phyloP scores from a whole-genome alignment of 2,329 filamentous ascomycete genomes.

The Phialocephala sp. region DNA sequence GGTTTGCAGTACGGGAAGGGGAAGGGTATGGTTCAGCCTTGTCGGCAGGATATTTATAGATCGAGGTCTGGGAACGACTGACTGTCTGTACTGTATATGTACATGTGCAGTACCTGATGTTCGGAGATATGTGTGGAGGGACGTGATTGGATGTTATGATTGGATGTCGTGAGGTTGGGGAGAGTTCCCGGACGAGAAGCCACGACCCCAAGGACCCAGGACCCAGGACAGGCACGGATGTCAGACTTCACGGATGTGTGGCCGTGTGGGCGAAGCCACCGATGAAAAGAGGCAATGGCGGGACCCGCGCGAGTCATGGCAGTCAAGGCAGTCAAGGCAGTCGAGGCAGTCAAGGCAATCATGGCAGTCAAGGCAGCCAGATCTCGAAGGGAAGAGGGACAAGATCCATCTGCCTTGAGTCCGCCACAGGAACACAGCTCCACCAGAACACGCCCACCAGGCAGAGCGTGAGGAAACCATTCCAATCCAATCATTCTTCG shows the following conservation, averaged over 20 bases:
- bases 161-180: not conserved
- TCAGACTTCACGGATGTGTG: not conserved
- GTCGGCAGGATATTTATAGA: not conserved
- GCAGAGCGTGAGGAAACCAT: not conserved
- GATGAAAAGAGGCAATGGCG: not conserved
- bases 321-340: not conserved
- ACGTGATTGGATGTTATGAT: not conserved
- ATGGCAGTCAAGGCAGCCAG: slow-evolving; percentile 3
- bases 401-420: not conserved
- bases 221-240: too few species aligned
- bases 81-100: too few species aligned
- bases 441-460: not conserved
- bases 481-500: not conserved
- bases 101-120: too few species aligned
- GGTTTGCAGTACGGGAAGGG: not conserved
- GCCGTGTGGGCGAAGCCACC: not conserved
- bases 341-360: not conserved
- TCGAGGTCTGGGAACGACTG: too few species aligned
- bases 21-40: not conserved
- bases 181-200: too few species aligned
- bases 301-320: not conserved
- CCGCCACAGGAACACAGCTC: not conserved
- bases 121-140: too few species aligned
- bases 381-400: too few species aligned
- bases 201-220: too few species aligned